Base-by-base conservation (phyloP, 768 basidiomycete species). In the Termitomyces sp. region DNA sequence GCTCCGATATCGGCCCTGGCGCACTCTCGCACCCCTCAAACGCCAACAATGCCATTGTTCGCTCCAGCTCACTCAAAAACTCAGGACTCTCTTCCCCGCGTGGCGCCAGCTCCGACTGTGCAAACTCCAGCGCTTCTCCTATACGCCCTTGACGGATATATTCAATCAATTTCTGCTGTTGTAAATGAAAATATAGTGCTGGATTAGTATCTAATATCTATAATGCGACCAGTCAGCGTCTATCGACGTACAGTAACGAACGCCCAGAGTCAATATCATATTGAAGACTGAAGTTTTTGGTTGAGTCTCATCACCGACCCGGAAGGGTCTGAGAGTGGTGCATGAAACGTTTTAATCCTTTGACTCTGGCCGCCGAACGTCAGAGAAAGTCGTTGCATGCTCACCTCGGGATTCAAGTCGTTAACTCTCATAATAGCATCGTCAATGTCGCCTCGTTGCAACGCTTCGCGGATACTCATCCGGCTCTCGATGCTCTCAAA, bases 131-230 rank as follows among this genome's bases (percentile, higher is more conserved):
- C 0, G 95, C 97, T 42, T 91, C 87, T 6, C 76, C 71, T 58
- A 94, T 83, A 30, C 82, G 81, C 38, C 89, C 88, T 51, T 87
- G 82, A 1, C 95, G 89, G 62, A 98, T 97, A 62, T 82, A 86
- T 71, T 99, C 97, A 68, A 98, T 98, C 40, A 99, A 77, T 64
- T 89, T 92, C 70, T 97, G 94, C 60, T 98, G 94, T 64, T 98
- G 94, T 11, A 99, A 81, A 64, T 91, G 92, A 72, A 99, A 99
- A 69, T 95, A 95, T 51, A 99, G 75, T 11, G 85, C 84, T 8
- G 93, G 91, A 70, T 98, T 96, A 38, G 90, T 93, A 70, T 99
- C 97, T 67, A 99, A 79, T 66, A 99, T 97, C 97, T 99, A 71
- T 56, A 57, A 37, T 41, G 56, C 66, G 35, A 58, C 45, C 53